Base-by-base conservation (phyloP, 2,329 filamentous ascomycete genomes). In the Parafenestella ontariensis region DNA sequence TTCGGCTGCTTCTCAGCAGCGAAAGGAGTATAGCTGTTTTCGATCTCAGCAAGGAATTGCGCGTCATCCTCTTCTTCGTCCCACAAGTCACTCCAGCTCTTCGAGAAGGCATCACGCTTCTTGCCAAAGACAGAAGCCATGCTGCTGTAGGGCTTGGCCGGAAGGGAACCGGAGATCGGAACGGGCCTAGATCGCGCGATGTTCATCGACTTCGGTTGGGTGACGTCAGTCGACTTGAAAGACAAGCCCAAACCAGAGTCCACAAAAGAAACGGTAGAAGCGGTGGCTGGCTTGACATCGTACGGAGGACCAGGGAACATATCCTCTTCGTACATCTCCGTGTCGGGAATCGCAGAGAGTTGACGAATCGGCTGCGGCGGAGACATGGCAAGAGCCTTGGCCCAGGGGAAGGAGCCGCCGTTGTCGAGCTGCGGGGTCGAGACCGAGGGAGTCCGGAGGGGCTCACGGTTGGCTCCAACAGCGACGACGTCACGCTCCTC, bases 41-140 rank as follows among this genome's bases (percentile, higher is more conserved):
- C 86, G 31, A 83, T 81, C 65, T 90, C 85, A 59, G 89, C 71
- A 17, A 73, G 59, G 49, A 68, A 70, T 46, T 70, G 87, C 47
- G 62, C 62, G 61, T 90, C 88, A 69, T 95, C 92, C 49, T 98
- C 94, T 73, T 98, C 94, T 75, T 98, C 94, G 54, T 98, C 94
- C 89, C 92, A 97, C 76, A 98, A 87, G 75, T 99, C 95, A 70
- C 93, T 96, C 95, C 95, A 99, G 82, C 95, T 98, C 88, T 98
- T 98, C 52, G 95, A 96, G 43, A 96, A 91, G 43, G 85, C 81
- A 41, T 94, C 89, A 59, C 87, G 85, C 73, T 89, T 87, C 70
- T 87, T 87, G 46, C 90, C 91, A 72, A 96, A 94, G 46, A 94
- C 86, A 71, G 89, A 85, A 4, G 90, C 87, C 83, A 94, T 88